phyloP scores from a whole-genome alignment of 2,329 filamentous ascomycete genomes.

The Sclerotinia subarctica region DNA sequence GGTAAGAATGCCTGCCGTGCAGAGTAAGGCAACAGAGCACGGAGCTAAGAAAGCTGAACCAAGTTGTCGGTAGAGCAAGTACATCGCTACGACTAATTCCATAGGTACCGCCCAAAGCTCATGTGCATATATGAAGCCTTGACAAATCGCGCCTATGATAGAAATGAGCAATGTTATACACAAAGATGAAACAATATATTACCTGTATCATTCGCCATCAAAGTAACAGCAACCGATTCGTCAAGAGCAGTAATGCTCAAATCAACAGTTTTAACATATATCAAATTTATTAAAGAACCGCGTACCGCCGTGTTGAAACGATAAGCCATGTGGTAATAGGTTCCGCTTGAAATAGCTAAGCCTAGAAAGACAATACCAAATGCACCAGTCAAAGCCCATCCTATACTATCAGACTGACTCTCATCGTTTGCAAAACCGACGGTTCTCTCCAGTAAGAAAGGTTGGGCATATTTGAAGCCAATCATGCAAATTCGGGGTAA shows the following conservation, averaged over 20 bases:
- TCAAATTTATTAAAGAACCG: conserved; percentile 32
- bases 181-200: neutral
- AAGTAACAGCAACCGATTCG: conserved; percentile 27
- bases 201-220: conserved; percentile 22
- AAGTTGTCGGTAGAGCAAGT: conserved; percentile 35
- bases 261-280: conserved; percentile 34
- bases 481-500: conserved; percentile 24
- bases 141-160: conserved; percentile 29
- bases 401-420: conserved; percentile 22
- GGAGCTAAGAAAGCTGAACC: conserved; percentile 33
- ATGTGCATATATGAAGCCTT: conserved; percentile 36
- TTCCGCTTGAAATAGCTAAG: conserved; percentile 29
- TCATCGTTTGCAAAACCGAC: conserved; percentile 20
- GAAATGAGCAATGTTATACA: neutral
- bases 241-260: conserved; percentile 32
- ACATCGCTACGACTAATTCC: conserved; percentile 35
- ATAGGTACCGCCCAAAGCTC: conserved; percentile 37
- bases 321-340: conserved; percentile 30
- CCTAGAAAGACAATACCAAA: conserved; percentile 32
- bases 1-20: conserved; percentile 33
- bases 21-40: conserved; percentile 27
- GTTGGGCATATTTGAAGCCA: conserved; percentile 27
- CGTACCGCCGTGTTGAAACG: conserved; percentile 30
- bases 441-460: conserved; percentile 26
- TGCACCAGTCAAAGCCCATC: conserved; percentile 29